These are phyloP conservation scores for Aegilops tauschii DNA, from an alignment of 176 grass and related monocot genomes.

Conservation along the genomic window DNA sequence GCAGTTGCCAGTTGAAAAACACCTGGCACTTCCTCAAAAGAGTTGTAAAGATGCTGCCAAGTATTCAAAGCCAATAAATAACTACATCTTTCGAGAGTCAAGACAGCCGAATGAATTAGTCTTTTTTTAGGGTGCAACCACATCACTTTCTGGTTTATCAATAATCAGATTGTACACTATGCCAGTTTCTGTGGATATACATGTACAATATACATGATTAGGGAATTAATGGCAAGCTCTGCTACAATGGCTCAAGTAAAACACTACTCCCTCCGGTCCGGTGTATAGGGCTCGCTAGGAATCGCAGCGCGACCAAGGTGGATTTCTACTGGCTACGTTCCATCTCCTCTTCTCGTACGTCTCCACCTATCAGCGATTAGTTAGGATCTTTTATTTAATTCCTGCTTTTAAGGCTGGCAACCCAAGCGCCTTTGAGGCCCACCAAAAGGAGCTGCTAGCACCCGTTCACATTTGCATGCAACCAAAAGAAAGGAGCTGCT, in stretches of 20 bases:
- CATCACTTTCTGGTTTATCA: conserved; percentile 16
- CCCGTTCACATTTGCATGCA: no score
- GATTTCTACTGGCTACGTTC: no score
- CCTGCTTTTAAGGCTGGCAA: no score
- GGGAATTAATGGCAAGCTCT: background rate
- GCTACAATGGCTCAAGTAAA: background rate
- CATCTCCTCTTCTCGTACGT: no score
- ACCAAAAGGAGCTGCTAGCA: no score
- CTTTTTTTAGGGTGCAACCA: background rate
- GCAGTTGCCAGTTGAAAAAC: conserved; percentile 96
- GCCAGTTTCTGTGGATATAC: background rate
- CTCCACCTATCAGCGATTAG: no score
- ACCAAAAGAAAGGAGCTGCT: no score
- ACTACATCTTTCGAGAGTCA: conserved; percentile 15
- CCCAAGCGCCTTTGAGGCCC: no score
- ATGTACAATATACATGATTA: background rate
- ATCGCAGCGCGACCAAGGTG: no score
- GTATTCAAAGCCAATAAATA: conserved; percentile 24
- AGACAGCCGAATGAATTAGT: background rate
- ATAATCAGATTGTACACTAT: conserved; percentile 4
- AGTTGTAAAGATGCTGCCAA: conserved; percentile 88
- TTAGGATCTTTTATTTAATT: no score
- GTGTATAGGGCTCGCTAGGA: no score
- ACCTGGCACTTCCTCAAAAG: conserved; percentile 84
- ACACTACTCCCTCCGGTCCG: background rate